These are phyloP conservation scores for Margaritispora aquatica DNA, from an alignment of 495 filamentous ascomycete species.

Conservation along the genomic window DNA sequence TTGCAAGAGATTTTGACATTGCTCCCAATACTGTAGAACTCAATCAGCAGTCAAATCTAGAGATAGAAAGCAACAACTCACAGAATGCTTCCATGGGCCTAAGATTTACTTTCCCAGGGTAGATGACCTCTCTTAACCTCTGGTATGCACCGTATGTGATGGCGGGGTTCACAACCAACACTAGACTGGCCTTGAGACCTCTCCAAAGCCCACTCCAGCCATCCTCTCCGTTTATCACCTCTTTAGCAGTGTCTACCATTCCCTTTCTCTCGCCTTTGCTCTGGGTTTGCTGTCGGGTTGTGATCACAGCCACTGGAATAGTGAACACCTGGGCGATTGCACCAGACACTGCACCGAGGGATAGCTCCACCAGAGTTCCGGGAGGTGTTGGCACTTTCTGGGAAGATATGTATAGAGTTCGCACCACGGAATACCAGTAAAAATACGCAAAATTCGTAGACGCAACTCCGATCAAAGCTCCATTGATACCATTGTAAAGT, in stretches of 20 bases:
- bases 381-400: slow-evolving; percentile 56
- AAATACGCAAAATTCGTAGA: slow-evolving; percentile 99
- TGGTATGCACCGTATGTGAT: slow-evolving; percentile 99
- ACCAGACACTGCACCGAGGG: slow-evolving; percentile 81
- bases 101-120: slow-evolving; percentile 69
- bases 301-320: slow-evolving; percentile 91
- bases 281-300: slow-evolving; percentile 93
- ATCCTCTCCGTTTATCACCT: slow-evolving; percentile 88
- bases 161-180: slow-evolving; percentile 91
- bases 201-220: slow-evolving; percentile 88
- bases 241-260: slow-evolving; percentile 77
- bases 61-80: slow-evolving; percentile 39
- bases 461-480: slow-evolving; percentile 83
- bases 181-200: slow-evolving; percentile 92
- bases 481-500: slow-evolving; percentile 83
- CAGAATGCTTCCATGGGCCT: slow-evolving; percentile 86
- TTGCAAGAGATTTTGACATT: slow-evolving; percentile 88
- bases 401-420: slow-evolving; percentile 71
- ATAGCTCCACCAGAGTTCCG: slow-evolving; percentile 79
- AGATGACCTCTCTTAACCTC: slow-evolving; percentile 72
- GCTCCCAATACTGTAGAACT: slow-evolving; percentile 70
- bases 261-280: slow-evolving; percentile 76
- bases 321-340: slow-evolving; percentile 94
- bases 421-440: slow-evolving; percentile 95
- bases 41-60: slow-evolving; percentile 15